phyloP scores from a whole-genome alignment of 1,139 yeast genomes.

The Pichia sp. region DNA sequence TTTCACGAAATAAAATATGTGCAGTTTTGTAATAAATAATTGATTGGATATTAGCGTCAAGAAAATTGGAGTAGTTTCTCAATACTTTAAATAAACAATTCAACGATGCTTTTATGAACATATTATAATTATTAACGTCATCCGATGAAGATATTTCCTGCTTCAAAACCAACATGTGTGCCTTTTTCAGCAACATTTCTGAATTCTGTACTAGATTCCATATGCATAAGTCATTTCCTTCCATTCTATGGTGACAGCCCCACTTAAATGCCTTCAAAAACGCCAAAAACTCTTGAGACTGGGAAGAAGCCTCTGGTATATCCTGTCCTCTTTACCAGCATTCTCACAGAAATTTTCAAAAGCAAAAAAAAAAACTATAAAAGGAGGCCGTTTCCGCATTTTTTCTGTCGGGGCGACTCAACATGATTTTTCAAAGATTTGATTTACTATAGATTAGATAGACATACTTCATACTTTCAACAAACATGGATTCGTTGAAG shows the following conservation, averaged over 20 bases:
- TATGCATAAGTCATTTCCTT: not conserved
- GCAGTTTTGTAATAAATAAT: conserved; percentile 34
- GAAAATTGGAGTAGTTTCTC: conserved; percentile 26
- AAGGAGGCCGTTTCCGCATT: conserved; percentile 13
- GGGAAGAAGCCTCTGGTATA: not conserved
- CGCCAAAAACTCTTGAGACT: not conserved
- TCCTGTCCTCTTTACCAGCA: not conserved
- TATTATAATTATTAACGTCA: conserved; percentile 28
- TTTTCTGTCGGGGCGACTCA: not conserved
- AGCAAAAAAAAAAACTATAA: conserved; percentile 11
- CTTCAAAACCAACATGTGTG: not conserved
- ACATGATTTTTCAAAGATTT: not conserved
- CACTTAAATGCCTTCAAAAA: not conserved
- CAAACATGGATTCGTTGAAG: conserved; percentile 61
- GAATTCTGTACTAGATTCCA: not conserved
- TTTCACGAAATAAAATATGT: conserved; percentile 35
- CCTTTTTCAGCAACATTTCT: not conserved
- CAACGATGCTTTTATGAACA: conserved; percentile 36
- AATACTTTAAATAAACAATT: conserved; percentile 34
- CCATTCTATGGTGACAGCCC: not conserved
- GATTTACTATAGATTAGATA: not conserved
- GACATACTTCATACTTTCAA: not conserved
- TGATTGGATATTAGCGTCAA: conserved; percentile 33
- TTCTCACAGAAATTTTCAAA: not conserved
- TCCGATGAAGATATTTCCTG: not conserved